Percentiles rank a stretch among this genome's conserved stretches.
phyloP scores from a whole-genome alignment of 1,284 basidiomycete genomes.

The Somion occarium region DNA sequence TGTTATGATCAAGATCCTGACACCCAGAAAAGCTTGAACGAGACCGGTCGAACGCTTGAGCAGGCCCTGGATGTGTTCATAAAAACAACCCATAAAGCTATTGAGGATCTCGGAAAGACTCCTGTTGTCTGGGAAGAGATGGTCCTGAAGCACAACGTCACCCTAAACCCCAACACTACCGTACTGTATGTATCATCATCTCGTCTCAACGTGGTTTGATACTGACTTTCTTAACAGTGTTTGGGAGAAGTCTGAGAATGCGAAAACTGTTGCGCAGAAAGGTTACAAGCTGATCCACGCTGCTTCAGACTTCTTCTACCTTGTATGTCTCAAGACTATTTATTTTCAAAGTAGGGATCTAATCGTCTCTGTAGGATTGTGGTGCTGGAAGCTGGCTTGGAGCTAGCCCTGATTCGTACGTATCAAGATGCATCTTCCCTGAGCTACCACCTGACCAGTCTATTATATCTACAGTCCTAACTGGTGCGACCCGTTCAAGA shows the following conservation, averaged over 20 bases:
- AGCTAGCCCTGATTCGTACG: slow-evolving; percentile 35
- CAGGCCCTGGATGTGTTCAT: slow-evolving; percentile 65
- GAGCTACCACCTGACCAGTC: background rate
- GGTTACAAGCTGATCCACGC: slow-evolving; percentile 51
- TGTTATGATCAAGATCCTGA: slow-evolving; percentile 64
- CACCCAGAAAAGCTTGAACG: slow-evolving; percentile 48
- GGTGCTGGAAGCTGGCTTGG: slow-evolving; percentile 80
- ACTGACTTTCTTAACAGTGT: slow-evolving; percentile 35
- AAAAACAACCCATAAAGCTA: slow-evolving; percentile 42
- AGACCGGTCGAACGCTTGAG: slow-evolving; percentile 49
- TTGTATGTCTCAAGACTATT: slow-evolving; percentile 28
- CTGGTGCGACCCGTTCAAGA: slow-evolving; percentile 76
- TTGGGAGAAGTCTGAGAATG: slow-evolving; percentile 47
- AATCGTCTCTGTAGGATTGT: slow-evolving; percentile 50
- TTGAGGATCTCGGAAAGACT: slow-evolving; percentile 44
- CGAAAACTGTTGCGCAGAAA: slow-evolving; percentile 38
- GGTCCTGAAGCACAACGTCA: slow-evolving; percentile 61
- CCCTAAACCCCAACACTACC: slow-evolving; percentile 62
- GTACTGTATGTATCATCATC: slow-evolving; percentile 45
- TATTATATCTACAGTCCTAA: slow-evolving; percentile 31
- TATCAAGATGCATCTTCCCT: background rate
- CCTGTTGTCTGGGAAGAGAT: slow-evolving; percentile 78
- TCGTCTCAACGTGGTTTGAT: background rate
- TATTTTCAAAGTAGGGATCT: background rate
- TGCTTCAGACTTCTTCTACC: slow-evolving; percentile 55